These are phyloP conservation scores for Diaporthe amygdali DNA, from an alignment of 2,329 filamentous ascomycete genomes.

Conservation along the genomic window DNA sequence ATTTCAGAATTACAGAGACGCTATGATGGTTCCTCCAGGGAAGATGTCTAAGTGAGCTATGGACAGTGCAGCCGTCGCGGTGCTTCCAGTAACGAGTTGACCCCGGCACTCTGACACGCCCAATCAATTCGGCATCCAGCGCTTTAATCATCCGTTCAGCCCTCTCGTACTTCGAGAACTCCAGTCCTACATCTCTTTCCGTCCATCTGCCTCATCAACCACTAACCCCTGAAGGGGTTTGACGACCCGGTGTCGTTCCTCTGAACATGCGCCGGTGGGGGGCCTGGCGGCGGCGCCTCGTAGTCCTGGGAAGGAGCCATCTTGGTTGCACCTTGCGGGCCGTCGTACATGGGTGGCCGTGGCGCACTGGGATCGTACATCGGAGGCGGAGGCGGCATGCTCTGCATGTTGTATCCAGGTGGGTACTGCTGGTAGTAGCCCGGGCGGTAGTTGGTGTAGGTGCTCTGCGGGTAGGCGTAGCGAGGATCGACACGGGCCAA, in stretches of 20 bases:
- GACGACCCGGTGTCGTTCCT: conserved; percentile 29
- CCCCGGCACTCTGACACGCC: neutral
- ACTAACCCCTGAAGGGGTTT: conserved; percentile 28
- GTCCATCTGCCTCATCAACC: conserved; percentile 23
- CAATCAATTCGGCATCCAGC: neutral
- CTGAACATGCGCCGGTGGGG: conserved; percentile 2
- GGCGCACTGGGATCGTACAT: conserved; percentile 60
- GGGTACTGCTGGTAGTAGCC: conserved; percentile 36
- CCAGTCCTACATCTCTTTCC: conserved; percentile 23
- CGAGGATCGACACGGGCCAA: conserved; percentile 53
- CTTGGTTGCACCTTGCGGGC: conserved; percentile 56
- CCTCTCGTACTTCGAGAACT: neutral
- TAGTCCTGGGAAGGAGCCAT: conserved; percentile 54
- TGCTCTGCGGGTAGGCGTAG: conserved; percentile 50
- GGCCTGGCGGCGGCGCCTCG: neutral
- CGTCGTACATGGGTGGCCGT: conserved; percentile 61
- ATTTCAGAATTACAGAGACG: conserved; percentile 10
- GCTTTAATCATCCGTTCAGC: neutral
- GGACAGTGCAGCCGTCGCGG: neutral
- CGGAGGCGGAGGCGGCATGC: conserved; percentile 59
- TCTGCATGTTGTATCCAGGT: conserved; percentile 53
- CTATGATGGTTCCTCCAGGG: conserved; percentile 22
- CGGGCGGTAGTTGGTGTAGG: conserved; percentile 41
- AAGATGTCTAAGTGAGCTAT: conserved; percentile 8
- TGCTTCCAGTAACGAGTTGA: neutral